Percentiles rank a stretch among this genome's conserved stretches.
These are phyloP conservation scores for Annulohypoxylon truncatum DNA, from an alignment of 2,329 filamentous ascomycete genomes.

Conservation along the genomic window DNA sequence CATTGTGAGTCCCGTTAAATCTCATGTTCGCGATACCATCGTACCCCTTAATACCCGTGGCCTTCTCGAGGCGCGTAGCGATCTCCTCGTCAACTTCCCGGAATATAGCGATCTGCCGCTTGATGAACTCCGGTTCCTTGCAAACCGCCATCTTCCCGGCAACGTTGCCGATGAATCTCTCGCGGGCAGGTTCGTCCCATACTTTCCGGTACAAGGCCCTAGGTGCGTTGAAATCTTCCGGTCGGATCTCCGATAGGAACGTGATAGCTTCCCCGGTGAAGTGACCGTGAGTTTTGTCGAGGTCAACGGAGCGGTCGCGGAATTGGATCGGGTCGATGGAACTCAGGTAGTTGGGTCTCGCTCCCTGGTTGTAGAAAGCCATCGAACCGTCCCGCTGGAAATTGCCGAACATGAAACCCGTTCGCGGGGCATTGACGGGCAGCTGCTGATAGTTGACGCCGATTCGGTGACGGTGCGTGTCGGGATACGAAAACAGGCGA, in stretches of 20 bases:
- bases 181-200: slow-evolving; percentile 67
- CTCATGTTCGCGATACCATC: slow-evolving; percentile 64
- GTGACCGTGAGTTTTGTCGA: slow-evolving; percentile 54
- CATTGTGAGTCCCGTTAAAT: slow-evolving; percentile 72
- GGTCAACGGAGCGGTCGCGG: slow-evolving; percentile 49
- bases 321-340: slow-evolving; percentile 53
- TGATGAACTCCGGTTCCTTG: slow-evolving; percentile 68
- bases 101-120: slow-evolving; percentile 74
- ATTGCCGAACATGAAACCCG: slow-evolving; percentile 66
- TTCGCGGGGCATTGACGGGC: slow-evolving; percentile 67
- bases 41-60: slow-evolving; percentile 70
- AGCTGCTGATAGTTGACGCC: slow-evolving; percentile 74
- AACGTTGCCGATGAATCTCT: slow-evolving; percentile 70
- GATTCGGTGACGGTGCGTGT: slow-evolving; percentile 71
- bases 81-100: slow-evolving; percentile 70
- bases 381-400: slow-evolving; percentile 79
- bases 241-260: slow-evolving; percentile 54
- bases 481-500: slow-evolving; percentile 69
- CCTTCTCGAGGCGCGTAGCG: slow-evolving; percentile 69
- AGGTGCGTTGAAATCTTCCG: slow-evolving; percentile 60
- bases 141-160: slow-evolving; percentile 71
- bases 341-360: slow-evolving; percentile 68
- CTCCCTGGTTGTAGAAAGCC: slow-evolving; percentile 74
- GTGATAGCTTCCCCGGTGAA: slow-evolving; percentile 54
- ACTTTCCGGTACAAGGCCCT: slow-evolving; percentile 70